Percentiles rank a stretch among this genome's conserved stretches.
phyloP scores from a whole-genome alignment of 768 basidiomycete species.

The Panaeolus cyanescens region DNA sequence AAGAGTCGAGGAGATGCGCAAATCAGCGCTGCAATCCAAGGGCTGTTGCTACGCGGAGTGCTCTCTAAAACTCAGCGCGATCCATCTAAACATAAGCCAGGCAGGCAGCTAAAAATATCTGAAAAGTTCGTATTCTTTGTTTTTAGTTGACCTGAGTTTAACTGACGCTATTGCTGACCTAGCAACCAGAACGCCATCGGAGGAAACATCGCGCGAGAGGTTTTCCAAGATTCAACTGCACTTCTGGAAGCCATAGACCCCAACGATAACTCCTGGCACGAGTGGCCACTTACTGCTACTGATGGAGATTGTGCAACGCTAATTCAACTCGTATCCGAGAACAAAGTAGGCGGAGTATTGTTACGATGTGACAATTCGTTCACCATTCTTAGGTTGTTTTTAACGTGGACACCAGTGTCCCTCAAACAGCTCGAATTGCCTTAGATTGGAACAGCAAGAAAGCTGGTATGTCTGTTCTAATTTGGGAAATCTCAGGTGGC shows the following conservation, averaged over 20 bases:
- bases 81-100: constrained; percentile 63
- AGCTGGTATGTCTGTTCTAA: constrained; percentile 54
- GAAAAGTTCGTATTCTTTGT: constrained; percentile 48
- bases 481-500: not conserved
- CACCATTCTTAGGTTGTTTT: constrained; percentile 60
- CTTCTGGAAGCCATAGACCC: constrained; percentile 56
- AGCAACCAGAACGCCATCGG: constrained; percentile 72
- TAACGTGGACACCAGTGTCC: constrained; percentile 63
- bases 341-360: constrained; percentile 49
- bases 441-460: constrained; percentile 91
- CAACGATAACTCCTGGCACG: constrained; percentile 57
- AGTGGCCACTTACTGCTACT: constrained; percentile 79
- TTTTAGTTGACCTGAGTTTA: not conserved
- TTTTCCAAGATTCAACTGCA: constrained; percentile 70
- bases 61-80: constrained; percentile 69
- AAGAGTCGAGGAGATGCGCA: constrained; percentile 53
- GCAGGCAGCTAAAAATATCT: constrained; percentile 75
- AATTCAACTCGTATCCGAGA: constrained; percentile 80
- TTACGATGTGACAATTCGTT: not conserved
- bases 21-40: constrained; percentile 57
- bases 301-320: constrained; percentile 83
- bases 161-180: constrained; percentile 4
- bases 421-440: constrained; percentile 52
- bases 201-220: constrained; percentile 62
- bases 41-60: constrained; percentile 64